Evolutionary conservation across 352 stramenopile species (phyloP), one percentile per base, ranked within the genome.

Genomic region (Pythium dissotocum): DNA sequence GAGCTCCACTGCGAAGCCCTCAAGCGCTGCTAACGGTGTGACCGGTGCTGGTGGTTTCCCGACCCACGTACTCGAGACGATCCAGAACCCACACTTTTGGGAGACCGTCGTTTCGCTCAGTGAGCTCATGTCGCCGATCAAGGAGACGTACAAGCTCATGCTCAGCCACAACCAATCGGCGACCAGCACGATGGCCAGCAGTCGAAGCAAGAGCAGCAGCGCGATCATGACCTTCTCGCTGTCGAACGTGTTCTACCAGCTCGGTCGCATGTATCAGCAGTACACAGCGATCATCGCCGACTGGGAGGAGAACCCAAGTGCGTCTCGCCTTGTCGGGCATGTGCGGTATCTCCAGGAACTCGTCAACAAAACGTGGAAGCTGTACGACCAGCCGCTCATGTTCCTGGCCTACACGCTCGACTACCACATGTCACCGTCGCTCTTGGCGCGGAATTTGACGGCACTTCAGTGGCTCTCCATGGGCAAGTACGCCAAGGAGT

Each of bases 201-300:
- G 14, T 36, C 40, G 33, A 6, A 24, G 8, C 38, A 46, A 36
- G 36, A 65, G 36, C 28, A 71, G 21, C n/a, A 58, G 58, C 42
- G 42, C 65, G 7, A 61, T 67, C 24, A 72, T 72, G 48, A 70
- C 77, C 14, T 90, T 90, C 61, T 84, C 78, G 18, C 44, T 93
- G 14, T 86, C 83, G 1, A 78, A 91, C 33, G 78, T 90, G 24
- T 83, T 91, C 42, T 93, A 93, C 53, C 85, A 91, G 55, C 80
- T 91, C n/a, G 85, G 85, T 1, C 77, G 85, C 61, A 91, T 93
- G 81, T 77, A 90, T 30, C 85, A 93, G 65, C 85, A 90, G 35
- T 93, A 90, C 66, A 76, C 69, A 12, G 64, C 61, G 46, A 93
- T 93, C 46, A 69, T 90, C 21, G 77, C 81, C 35, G 85, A 93